These are phyloP conservation scores for Sphaerosporella brunnea DNA, from an alignment of 495 filamentous ascomycete genomes.

Conservation along the genomic window DNA sequence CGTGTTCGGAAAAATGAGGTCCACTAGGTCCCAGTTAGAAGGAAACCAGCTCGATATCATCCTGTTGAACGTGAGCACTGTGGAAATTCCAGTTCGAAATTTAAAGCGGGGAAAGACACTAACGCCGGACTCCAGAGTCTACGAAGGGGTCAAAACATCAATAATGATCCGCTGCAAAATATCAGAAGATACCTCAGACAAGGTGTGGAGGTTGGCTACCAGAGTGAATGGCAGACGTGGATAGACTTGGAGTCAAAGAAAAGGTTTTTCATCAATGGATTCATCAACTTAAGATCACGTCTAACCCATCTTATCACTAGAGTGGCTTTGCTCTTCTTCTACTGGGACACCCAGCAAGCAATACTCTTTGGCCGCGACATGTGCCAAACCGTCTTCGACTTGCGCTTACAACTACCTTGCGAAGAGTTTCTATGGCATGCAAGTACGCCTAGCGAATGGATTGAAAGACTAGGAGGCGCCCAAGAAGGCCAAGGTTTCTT, in stretches of 20 bases:
- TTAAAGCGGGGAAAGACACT: neutral
- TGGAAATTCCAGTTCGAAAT: neutral
- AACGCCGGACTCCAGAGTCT: slow-evolving; percentile 11
- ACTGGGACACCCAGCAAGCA: slow-evolving; percentile 25
- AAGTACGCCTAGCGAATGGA: slow-evolving; percentile 22
- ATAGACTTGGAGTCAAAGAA: slow-evolving; percentile 24
- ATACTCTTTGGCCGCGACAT: slow-evolving; percentile 24
- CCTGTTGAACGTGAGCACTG: slow-evolving; percentile 19
- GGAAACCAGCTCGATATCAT: slow-evolving; percentile 22
- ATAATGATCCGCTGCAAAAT: slow-evolving; percentile 19
- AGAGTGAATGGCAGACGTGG: slow-evolving; percentile 26
- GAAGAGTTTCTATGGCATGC: slow-evolving; percentile 24
- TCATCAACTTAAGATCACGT: neutral
- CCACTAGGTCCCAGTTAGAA: slow-evolving; percentile 21
- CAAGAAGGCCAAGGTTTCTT: slow-evolving; percentile 19
- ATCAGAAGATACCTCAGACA: slow-evolving; percentile 18
- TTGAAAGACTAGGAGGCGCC: slow-evolving; percentile 16
- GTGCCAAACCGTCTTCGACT: slow-evolving; percentile 22
- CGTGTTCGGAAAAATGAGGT: slow-evolving; percentile 25
- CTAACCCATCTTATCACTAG: slow-evolving; percentile 8
- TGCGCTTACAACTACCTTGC: slow-evolving; percentile 20
- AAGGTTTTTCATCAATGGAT: slow-evolving; percentile 12
- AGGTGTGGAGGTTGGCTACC: slow-evolving; percentile 22
- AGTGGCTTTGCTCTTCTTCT: slow-evolving; percentile 24
- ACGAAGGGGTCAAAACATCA: slow-evolving; percentile 19